phyloP scores from a whole-genome alignment of 2,329 filamentous ascomycete species.

The Venturia pyrina region DNA sequence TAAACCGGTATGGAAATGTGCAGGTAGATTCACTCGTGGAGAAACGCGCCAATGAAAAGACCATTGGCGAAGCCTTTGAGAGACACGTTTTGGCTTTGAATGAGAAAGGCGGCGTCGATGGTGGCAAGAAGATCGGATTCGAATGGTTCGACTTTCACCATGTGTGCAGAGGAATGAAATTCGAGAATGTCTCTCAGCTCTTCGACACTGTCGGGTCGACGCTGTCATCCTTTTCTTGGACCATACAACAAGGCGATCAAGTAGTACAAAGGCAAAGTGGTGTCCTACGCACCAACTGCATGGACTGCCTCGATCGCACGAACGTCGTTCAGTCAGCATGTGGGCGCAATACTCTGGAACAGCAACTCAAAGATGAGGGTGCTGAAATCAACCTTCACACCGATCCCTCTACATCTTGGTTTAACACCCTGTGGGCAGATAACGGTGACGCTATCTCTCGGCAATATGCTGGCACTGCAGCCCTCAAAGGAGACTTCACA shows the following conservation, averaged over 20 bases:
- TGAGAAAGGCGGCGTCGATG: constrained; percentile 44
- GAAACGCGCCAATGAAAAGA: constrained; percentile 71
- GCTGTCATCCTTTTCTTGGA: constrained; percentile 64
- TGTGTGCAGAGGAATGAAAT: constrained; percentile 91
- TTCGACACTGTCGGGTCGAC: constrained; percentile 58
- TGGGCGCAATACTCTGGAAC: constrained; percentile 70
- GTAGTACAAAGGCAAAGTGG: constrained; percentile 51
- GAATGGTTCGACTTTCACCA: constrained; percentile 98
- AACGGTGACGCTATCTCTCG: constrained; percentile 94
- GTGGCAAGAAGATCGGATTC: constrained; percentile 49
- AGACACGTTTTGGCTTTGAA: constrained; percentile 58
- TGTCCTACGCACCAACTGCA: constrained; percentile 89
- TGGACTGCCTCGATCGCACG: constrained; percentile 95
- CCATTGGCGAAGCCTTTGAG: constrained; percentile 71
- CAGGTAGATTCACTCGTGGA: constrained; percentile 82
- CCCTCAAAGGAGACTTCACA: constrained; percentile 94
- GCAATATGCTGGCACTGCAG: constrained; percentile 91
- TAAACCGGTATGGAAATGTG: constrained; percentile 60
- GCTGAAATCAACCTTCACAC: constrained; percentile 64
- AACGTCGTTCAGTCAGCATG: constrained; percentile 94
- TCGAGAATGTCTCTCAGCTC: constrained; percentile 81
- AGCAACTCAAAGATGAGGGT: constrained; percentile 65
- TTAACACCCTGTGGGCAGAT: constrained; percentile 94
- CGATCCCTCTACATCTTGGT: constrained; percentile 80
- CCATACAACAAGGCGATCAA: constrained; percentile 42